These are phyloP conservation scores for Litsea cubeba DNA, from an alignment of 164 flowering plant genomes.

Conservation along the genomic window DNA sequence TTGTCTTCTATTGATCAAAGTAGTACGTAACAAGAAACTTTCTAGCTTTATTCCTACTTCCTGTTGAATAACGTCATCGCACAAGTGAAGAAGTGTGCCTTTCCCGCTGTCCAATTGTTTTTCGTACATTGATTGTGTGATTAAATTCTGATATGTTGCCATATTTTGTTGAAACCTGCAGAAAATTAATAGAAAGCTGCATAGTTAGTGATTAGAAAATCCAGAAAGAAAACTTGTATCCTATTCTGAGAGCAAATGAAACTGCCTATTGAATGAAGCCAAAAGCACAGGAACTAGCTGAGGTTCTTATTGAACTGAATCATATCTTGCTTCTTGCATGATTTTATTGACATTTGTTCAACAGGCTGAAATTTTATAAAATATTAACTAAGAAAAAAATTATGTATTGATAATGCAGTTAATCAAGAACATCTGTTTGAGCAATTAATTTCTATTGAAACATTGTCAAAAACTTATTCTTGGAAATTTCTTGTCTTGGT, in stretches of 20 bases:
- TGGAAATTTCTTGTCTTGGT: no score
- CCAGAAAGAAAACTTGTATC: neutral
- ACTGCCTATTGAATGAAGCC: neutral
- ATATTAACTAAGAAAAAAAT: no score
- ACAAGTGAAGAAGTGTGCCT: slow-evolving; percentile 96
- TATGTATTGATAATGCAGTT: no score
- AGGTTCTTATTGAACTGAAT: no score
- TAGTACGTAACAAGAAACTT: neutral
- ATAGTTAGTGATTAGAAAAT: neutral
- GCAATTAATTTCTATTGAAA: no score
- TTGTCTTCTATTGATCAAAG: neutral
- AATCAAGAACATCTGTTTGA: no score
- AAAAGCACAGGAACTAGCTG: no score
- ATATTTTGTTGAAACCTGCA: slow-evolving; percentile 79
- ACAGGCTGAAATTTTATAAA: no score
- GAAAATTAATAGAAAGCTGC: slow-evolving; percentile 1
- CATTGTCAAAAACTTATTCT: no score
- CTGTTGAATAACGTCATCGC: slow-evolving; percentile 97
- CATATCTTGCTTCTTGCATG: no score
- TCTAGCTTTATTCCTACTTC: slow-evolving; percentile 54
- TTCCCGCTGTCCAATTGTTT: slow-evolving; percentile 95
- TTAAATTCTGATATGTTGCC: slow-evolving; percentile 82
- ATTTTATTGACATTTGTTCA: no score
- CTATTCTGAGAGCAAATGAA: neutral
- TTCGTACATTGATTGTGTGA: slow-evolving; percentile 93